Base-by-base conservation (phyloP, 768 basidiomycete genomes). In the Trametes meyenii region DNA sequence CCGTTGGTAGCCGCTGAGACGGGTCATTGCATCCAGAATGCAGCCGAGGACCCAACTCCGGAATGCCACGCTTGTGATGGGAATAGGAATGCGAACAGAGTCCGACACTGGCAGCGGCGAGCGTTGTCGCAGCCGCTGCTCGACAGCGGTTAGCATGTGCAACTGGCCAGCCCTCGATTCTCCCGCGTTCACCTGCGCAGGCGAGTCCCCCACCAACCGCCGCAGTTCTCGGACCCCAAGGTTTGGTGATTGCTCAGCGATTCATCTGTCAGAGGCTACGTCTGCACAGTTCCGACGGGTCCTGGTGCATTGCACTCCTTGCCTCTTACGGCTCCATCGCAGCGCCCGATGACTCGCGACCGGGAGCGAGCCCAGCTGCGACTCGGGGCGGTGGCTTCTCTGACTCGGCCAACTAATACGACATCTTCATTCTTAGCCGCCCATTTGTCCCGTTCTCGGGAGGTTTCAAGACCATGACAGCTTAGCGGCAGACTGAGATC, bases 401-500 rank as follows among this genome's bases (percentile, higher is more conserved):
- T 64, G 62, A 64, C 62, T 64, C 62, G 58, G 62, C 62, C 33
- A 60, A 39, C 43, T 35, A 51, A 33, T 53, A 26, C 51, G 58
- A 55, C 62, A 43, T 56, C 53, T 60, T 43, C 53, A 44, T 60
- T 50, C 49, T 24, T 49, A 26, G 38, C 52, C 14, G 4, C 38
- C 45, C 57, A 59, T 51, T 40, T 55, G 38, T 51, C 58, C 57
- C 48, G 29, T 40, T 50, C 36, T 52, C 39, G 54, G 51, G 24
- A 53, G 49, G 51, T 59, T 59, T 48, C 62, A 39, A 55, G 57
- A n/a, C 33, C 49, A 45, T 49, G 40, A 49, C 42, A 44, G 39
- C 21, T 36, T 51, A 12, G 51, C 49, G 54, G 62, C 16, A 56
- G 45, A 55, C 48, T 33, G 38, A 55, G 58, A 56, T 64, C 50